Base-by-base conservation (phyloP, 106 monocot species). In the Platanthera guangdongensis region DNA sequence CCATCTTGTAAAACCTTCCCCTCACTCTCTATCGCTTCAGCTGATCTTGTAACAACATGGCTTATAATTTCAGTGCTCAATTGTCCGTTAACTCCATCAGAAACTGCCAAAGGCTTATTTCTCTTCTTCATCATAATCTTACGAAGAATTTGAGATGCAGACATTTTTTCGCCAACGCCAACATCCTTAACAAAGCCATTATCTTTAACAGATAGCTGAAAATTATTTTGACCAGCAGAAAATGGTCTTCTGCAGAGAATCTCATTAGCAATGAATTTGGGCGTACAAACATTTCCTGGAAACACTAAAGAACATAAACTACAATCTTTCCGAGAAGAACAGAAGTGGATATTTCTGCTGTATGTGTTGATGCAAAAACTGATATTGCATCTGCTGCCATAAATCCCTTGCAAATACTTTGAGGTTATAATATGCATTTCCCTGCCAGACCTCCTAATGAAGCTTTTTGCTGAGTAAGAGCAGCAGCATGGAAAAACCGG, bases 101-200 rank as follows among this genome's bases (percentile, higher is more conserved):
- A 64, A 32, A 74, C 47, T 15, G 75, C 25, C 46, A 78, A 52
- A 72, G 76, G 50, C 52, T 84, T 86, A 51, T 80, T 78, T 7
- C 39, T 69, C 79, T 82, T 85, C 77, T 84, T 82, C 48, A 72
- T 78, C 74, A 60, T 68, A 82, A 39, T 25, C 39, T 1, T 39
- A 39, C 39, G 39, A 76, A 76, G 74, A 16, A 85, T 52, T 15
- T 57, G 53, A 53, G 39, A n/a, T 67, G 82, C n/a, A 72, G 82
- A 69, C 19, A 76, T 81, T 14, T 30, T 80, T 69, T 78, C 75
- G 30, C 74, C 62, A 49, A 47, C n/a, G 10, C 72, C 52, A 16
- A 22, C 67, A 75, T 72, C 49, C 73, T 85, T 78, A 64, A 46
- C 78, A 60, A 22, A 14, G 4, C 50, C 65, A 60, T 80, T 83